phyloP scores from a whole-genome alignment of 495 filamentous ascomycete species.

The Rhypophila decipiens region DNA sequence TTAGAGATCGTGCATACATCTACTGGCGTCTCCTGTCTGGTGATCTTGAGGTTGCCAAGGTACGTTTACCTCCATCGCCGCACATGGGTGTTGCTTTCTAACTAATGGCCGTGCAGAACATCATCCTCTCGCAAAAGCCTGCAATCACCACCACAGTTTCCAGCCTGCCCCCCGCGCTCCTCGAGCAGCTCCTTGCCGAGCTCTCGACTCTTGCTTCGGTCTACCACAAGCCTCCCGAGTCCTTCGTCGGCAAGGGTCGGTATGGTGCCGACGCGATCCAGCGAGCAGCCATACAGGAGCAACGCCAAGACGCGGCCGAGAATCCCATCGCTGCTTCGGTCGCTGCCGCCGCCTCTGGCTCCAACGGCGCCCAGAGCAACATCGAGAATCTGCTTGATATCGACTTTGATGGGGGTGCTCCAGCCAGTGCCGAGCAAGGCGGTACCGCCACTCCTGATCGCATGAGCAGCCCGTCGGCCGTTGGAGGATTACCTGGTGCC shows the following conservation, averaged over 20 bases:
- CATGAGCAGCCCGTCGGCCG: conserved; percentile 55
- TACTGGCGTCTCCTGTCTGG: conserved; percentile 98
- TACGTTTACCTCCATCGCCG: conserved; percentile 20
- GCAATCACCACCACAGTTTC: conserved; percentile 90
- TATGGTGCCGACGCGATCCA: conserved; percentile 94
- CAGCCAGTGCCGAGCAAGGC: conserved; percentile 75
- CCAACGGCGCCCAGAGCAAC: conserved; percentile 62
- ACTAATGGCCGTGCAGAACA: conserved; percentile 49
- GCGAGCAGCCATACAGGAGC: conserved; percentile 91
- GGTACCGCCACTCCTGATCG: conserved; percentile 69
- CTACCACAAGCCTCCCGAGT: conserved; percentile 97
- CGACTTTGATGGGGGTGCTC: conserved; percentile 93
- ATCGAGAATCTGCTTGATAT: conserved; percentile 95
- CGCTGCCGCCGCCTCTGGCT: conserved; percentile 57
- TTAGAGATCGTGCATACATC: conserved; percentile 93
- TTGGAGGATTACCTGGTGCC: conserved; percentile 18
- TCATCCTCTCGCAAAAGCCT: conserved; percentile 90
- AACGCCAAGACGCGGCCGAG: conserved; percentile 82
- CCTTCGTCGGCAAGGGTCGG: conserved; percentile 90
- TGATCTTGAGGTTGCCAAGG: conserved; percentile 80
- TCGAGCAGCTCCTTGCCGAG: conserved; percentile 81
- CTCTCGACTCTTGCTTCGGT: conserved; percentile 96
- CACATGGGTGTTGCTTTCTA: conserved; percentile 8
- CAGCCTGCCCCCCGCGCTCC: conserved; percentile 71
- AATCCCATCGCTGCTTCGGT: conserved; percentile 88